Conservation (phyloP, 345 rosid genomes). For the Gossypium australe region DNA sequence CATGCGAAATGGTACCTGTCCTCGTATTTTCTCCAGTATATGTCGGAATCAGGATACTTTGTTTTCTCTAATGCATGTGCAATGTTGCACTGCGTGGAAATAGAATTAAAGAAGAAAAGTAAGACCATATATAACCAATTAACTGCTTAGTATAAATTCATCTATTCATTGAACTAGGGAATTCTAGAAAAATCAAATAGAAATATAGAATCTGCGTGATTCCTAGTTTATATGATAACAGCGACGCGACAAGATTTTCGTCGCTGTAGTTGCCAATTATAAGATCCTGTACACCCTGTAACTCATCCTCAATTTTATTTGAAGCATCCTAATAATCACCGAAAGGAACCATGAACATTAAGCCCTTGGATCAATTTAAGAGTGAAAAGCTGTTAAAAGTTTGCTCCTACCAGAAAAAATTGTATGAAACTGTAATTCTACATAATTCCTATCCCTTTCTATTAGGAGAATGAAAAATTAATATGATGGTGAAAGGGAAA, state of each 20-base stretch:
- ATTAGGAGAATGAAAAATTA: too few species aligned
- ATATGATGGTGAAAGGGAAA: too few species aligned
- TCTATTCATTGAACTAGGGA: not conserved
- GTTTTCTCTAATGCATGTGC: constrained; percentile 62
- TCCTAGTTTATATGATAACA: constrained; percentile 48
- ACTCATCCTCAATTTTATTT: constrained; percentile 44
- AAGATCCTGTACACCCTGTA: constrained; percentile 48
- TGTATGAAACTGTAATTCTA: too few species aligned
- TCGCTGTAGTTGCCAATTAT: constrained; percentile 58
- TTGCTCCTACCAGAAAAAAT: not conserved
- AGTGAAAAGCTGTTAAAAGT: not conserved
- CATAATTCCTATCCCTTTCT: too few species aligned
- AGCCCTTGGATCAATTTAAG: constrained; percentile 8
- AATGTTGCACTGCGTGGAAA: constrained; percentile 37
- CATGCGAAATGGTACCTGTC: constrained; percentile 50
- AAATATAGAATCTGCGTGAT: constrained; percentile 33
- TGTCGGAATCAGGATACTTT: constrained; percentile 52
- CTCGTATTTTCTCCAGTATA: constrained; percentile 48
- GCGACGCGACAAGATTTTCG: constrained; percentile 50
- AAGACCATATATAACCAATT: not conserved
- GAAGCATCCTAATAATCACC: constrained; percentile 38
- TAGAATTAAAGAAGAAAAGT: constrained; percentile 8
- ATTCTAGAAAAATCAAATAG: not conserved
- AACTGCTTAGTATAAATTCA: not conserved
- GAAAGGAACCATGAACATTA: not conserved